Evolutionary conservation across 495 filamentous ascomycete species (phyloP).

Genomic region (Penicillium coprophilum): DNA sequence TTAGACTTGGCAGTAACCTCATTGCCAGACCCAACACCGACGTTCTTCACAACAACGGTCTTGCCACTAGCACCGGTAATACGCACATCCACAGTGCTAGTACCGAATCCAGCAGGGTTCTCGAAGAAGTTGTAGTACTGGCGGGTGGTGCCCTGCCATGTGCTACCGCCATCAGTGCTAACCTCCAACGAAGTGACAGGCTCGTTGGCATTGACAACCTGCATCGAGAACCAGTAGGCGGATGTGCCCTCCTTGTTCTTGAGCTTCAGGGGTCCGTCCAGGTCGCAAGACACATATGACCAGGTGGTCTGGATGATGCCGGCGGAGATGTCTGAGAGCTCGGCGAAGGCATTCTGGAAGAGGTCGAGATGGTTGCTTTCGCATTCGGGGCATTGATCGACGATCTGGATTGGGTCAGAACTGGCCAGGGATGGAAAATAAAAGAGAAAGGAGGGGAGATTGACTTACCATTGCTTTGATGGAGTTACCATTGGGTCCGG

Average conservation of each 20-base stretch:
- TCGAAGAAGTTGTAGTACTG: constrained; percentile 62
- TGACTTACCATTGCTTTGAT: constrained; percentile 60
- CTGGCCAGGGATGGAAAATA: neutral
- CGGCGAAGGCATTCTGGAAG: constrained; percentile 55
- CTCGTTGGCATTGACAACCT: constrained; percentile 58
- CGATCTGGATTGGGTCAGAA: constrained; percentile 42
- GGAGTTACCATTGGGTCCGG: constrained; percentile 52
- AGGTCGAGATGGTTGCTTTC: constrained; percentile 58
- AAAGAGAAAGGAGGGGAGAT: neutral
- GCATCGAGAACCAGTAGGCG: constrained; percentile 57
- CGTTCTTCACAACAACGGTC: constrained; percentile 33
- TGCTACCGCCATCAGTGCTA: constrained; percentile 54
- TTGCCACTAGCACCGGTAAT: constrained; percentile 52
- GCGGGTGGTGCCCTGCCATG: constrained; percentile 51
- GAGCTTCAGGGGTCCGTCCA: constrained; percentile 50
- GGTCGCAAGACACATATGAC: constrained; percentile 51
- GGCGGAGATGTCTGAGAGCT: constrained; percentile 42
- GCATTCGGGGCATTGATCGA: constrained; percentile 61
- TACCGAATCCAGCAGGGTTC: constrained; percentile 52
- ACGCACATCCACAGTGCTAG: constrained; percentile 50
- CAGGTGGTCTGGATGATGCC: constrained; percentile 58
- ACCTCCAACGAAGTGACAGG: constrained; percentile 54
- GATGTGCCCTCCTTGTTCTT: constrained; percentile 59
- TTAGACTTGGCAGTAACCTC: constrained; percentile 30
- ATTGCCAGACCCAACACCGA: constrained; percentile 21